Evolutionary conservation across 2,329 filamentous ascomycete genomes (phyloP), one percentile per base, ranked within the genome.

Genomic region (Didymella pomorum): DNA sequence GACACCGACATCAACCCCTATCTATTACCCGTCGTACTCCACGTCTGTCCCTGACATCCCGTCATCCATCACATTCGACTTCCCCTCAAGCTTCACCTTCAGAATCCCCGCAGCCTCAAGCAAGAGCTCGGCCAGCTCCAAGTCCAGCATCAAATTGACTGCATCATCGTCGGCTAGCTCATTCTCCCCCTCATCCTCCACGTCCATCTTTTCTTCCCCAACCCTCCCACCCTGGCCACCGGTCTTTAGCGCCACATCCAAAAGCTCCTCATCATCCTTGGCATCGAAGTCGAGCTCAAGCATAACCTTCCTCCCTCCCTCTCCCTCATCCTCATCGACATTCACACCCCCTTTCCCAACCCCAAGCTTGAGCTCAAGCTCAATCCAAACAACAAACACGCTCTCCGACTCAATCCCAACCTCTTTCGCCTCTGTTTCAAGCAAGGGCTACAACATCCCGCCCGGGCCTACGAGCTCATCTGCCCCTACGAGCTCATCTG

Each of bases 331-430:
- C 39, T 42, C 39, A 6, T 25, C 39, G 25, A 25, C 18, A 8
- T 26, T 20, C 21, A 43, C 23, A 6, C 41, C 23, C 14, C 14
- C 41, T 16, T 43, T 21, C 41, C 23, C 14, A 3, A 25, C 39
- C 20, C 11, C 39, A 6, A 43, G 21, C 23, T n/a, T 23, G 5
- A 43, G 21, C 23, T n/a, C 41, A 10, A 26, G 8, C 18, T 11
- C 37, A 11, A 25, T 26, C 23, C 33, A 42, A 4, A 53, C 23
- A 25, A 25, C 42, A 11, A 53, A 46, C 42, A 54, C 51, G 0
- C 55, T 58, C 37, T 57, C 54, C 11, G 48, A 57, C 43, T 21
- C 54, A 6, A 16, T 45, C 21, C 54, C 48, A 0, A 57, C 54
- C 0, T 57, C 54, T 8, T 51, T 57, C n/a, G 42, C 16, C 16